Base-by-base conservation (phyloP, 2,329 filamentous ascomycete genomes). In the Epichloe elymi region DNA sequence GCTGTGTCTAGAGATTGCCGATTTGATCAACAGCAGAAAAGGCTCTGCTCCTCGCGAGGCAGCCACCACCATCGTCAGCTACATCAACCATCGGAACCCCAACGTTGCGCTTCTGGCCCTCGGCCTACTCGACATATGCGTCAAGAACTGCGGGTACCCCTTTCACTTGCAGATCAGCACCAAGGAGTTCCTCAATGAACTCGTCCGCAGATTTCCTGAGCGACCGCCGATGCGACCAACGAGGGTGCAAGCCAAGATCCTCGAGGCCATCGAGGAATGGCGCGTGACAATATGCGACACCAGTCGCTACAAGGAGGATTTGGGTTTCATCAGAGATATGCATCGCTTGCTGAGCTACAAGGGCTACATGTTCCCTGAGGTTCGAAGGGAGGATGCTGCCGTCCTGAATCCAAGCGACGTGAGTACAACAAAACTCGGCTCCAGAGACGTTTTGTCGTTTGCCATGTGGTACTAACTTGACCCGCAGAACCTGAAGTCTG, bases 121-220 rank as follows among this genome's bases (percentile, higher is more conserved):
- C 63, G 83, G 84, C 72, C 80, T 98, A 58, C 86, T 98, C 65
- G 93, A 98, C 67, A 97, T 97, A 56, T 97, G 93, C 69, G 93
- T 97, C 69, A 98, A 98, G 75, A 98, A 98, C 72, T 98, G 93
- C 76, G 93, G 93, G 61, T 98, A 98, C 66, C 90, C 93, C 1
- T 98, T 98, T 69, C 93, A 98, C 65, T 82, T 98, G 53, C 93
- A 98, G 70, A 96, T 98, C 65, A 90, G 87, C 68, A 97, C 93
- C 59, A 98, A 98, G 68, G 93, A 98, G 63, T 98, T 98, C 61
- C 82, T 98, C 61, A 98, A 98, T 70, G 93, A 98, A 73, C 82
- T 98, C 54, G 93, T 98, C 55, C 83, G 93, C 58, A 81, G 93
- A 58, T 98, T 98, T 63, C 93, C 93, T 46, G 93, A 98, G 70